phyloP scores from a whole-genome alignment of 2,329 filamentous ascomycete genomes.

The Stagonosporopsis cucurbitacearum region DNA sequence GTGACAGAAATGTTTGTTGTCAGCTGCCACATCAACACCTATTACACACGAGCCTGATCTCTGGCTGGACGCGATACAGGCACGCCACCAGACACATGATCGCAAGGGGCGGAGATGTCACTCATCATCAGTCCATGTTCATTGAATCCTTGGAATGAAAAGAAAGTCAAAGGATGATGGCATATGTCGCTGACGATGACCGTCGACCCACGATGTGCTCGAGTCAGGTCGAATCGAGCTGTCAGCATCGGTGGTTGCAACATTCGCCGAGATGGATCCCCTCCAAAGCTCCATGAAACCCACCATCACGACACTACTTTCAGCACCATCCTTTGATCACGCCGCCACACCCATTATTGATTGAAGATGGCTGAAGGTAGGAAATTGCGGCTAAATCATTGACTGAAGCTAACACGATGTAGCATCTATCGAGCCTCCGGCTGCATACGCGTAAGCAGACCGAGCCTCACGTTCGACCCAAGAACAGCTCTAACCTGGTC shows the following conservation, averaged over 20 bases:
- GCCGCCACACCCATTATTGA: slow-evolving; percentile 8
- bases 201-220: not conserved
- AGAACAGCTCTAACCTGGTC: slow-evolving; percentile 23
- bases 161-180: not conserved
- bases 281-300: slow-evolving; percentile 13
- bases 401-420: not conserved
- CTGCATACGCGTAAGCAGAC: slow-evolving; percentile 52
- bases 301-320: slow-evolving; percentile 10
- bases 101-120: not conserved
- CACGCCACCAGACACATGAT: not conserved
- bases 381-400: not conserved
- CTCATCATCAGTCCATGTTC: not conserved
- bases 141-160: not conserved
- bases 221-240: slow-evolving; percentile 8
- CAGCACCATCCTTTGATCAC: slow-evolving; percentile 11
- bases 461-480: not conserved
- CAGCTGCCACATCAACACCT: slow-evolving; percentile 3
- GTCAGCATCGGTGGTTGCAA: slow-evolving; percentile 13
- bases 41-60: not conserved
- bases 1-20: slow-evolving; percentile 8
- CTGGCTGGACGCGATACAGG: not conserved
- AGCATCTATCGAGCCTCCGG: slow-evolving; percentile 43
- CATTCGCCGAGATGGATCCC: slow-evolving; percentile 6
- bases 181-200: not conserved
- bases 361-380: slow-evolving; percentile 14